phyloP scores from a whole-genome alignment of 148 eudicot genomes.

The Euryodendron excelsum region DNA sequence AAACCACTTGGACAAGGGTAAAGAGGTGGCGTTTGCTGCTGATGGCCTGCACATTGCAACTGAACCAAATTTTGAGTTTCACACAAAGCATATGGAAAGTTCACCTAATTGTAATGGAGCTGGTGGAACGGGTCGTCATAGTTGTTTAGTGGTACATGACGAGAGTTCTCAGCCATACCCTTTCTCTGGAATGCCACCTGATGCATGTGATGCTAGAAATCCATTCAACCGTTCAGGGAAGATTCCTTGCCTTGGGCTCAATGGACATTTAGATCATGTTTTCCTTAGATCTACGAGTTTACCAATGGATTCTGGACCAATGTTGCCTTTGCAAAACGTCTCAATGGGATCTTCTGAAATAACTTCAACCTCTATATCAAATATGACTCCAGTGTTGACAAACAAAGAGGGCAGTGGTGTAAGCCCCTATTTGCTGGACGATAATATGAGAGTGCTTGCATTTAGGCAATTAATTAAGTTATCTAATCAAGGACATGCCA shows the following conservation, averaged over 20 bases:
- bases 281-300: slow-evolving; percentile 13
- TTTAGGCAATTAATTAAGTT: slow-evolving; percentile 19
- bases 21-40: slow-evolving; percentile 21
- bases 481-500: slow-evolving; percentile 18
- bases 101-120: slow-evolving; percentile 22
- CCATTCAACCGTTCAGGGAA: slow-evolving; percentile 21
- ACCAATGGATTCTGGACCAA: slow-evolving; percentile 19
- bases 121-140: slow-evolving; percentile 24
- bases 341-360: slow-evolving; percentile 31
- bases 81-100: slow-evolving; percentile 28
- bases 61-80: slow-evolving; percentile 31
- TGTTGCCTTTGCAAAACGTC: slow-evolving; percentile 18
- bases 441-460: slow-evolving; percentile 31
- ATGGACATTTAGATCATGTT: slow-evolving; percentile 16
- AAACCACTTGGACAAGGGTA: slow-evolving; percentile 24
- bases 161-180: slow-evolving; percentile 20
- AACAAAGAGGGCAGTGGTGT: slow-evolving; percentile 25
- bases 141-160: slow-evolving; percentile 14
- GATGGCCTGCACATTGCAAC: slow-evolving; percentile 20
- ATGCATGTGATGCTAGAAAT: slow-evolving; percentile 22
- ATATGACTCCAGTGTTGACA: slow-evolving; percentile 22
- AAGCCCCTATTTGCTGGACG: slow-evolving; percentile 28
- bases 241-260: slow-evolving; percentile 15
- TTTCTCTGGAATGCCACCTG: slow-evolving; percentile 21
- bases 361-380: slow-evolving; percentile 19